A percentile compares a stretch with the other conserved stretches of the same genome.
phyloP scores from a whole-genome alignment of 2,329 filamentous ascomycete species.

The Aspergillus niger region DNA sequence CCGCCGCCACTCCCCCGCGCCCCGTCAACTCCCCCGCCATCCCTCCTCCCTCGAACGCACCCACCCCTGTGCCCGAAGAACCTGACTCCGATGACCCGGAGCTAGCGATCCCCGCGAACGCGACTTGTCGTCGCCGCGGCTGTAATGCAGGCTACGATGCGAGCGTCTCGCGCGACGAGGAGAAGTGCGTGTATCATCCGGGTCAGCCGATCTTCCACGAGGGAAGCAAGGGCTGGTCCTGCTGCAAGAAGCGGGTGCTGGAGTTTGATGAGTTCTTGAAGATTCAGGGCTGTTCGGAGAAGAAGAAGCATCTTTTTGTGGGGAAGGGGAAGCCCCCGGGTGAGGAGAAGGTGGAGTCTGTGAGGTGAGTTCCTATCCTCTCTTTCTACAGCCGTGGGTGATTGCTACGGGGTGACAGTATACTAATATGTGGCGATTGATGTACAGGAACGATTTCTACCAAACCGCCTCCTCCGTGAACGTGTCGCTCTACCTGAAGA shows the following conservation, averaged over 20 bases:
- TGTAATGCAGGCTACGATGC: constrained; percentile 69
- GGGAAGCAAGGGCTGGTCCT: constrained; percentile 95
- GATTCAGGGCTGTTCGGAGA: constrained; percentile 86
- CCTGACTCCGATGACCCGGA: constrained; percentile 84
- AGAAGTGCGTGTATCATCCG: constrained; percentile 85
- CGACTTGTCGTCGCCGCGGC: constrained; percentile 73
- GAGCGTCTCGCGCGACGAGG: constrained; percentile 62
- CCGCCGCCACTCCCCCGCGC: constrained; percentile 15
- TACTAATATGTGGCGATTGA: background rate
- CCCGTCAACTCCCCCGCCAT: constrained; percentile 33
- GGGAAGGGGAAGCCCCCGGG: constrained; percentile 66
- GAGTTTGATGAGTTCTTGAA: constrained; percentile 99
- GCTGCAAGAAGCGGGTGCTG: constrained; percentile 90
- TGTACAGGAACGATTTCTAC: constrained; percentile 80
- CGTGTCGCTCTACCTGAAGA: constrained; percentile 92
- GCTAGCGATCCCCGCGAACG: constrained; percentile 70
- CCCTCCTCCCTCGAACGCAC: constrained; percentile 33
- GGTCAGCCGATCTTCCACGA: constrained; percentile 94
- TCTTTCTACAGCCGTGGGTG: background rate
- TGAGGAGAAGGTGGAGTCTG: constrained; percentile 76
- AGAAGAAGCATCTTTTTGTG: constrained; percentile 80
- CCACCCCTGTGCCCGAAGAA: constrained; percentile 56
- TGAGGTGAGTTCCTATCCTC: constrained; percentile 60
- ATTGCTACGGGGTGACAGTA: background rate
- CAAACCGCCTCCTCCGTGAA: constrained; percentile 85